phyloP scores from a whole-genome alignment of 208 protist genomes.

The Entamoeba moshkovskii region DNA sequence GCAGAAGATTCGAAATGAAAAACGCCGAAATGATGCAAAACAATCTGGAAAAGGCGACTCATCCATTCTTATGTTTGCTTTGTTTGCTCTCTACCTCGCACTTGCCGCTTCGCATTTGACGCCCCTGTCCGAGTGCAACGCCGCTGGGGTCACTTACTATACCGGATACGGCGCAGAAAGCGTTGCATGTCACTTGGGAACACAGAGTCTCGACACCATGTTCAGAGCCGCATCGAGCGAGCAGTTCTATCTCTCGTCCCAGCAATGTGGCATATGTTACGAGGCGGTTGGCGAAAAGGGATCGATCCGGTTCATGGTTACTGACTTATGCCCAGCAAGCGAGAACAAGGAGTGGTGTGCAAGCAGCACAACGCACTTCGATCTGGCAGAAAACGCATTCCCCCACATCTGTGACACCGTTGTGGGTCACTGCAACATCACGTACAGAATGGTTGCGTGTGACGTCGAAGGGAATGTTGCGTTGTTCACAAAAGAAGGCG shows the following conservation, averaged over 20 bases:
- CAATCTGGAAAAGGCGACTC: no score
- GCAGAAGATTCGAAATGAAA: no score
- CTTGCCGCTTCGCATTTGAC: background rate
- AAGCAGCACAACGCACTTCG: background rate
- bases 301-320: background rate
- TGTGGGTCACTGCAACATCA: background rate
- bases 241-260: background rate
- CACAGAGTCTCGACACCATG: background rate
- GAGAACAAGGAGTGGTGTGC: background rate
- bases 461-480: background rate
- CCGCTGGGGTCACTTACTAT: background rate
- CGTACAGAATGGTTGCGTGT: background rate
- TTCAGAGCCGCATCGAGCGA: background rate
- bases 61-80: no score
- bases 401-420: background rate
- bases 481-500: background rate
- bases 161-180: background rate
- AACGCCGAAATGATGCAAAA: no score
- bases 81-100: no score
- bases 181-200: background rate
- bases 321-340: background rate
- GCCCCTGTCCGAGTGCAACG: background rate
- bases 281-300: background rate
- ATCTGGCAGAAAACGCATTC: background rate
- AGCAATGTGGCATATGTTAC: background rate